A percentile compares a stretch with the other conserved stretches of the same genome.
Evolutionary conservation across 345 rosid species (phyloP).

Genomic region (Melaleuca quinquenervia): DNA sequence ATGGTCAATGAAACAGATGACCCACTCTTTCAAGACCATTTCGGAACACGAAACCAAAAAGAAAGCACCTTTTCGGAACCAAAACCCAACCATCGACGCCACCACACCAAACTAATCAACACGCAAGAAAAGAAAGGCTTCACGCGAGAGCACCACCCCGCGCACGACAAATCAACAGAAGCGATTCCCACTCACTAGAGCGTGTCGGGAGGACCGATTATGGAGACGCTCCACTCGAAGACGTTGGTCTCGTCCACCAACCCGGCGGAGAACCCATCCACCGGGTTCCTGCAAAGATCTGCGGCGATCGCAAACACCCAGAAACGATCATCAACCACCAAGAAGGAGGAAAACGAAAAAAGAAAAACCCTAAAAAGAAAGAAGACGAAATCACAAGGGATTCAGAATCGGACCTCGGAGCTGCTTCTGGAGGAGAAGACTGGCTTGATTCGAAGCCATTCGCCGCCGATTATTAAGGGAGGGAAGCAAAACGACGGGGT

Average conservation of each 20-base stretch:
- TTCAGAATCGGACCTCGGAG: slow-evolving; percentile 47
- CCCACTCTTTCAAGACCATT: background rate
- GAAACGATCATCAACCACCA: background rate
- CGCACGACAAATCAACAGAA: background rate
- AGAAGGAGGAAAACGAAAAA: background rate
- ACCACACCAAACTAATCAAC: background rate
- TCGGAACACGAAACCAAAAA: background rate
- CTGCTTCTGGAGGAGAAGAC: slow-evolving; percentile 93
- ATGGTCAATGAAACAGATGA: background rate
- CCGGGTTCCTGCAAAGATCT: slow-evolving; percentile 90
- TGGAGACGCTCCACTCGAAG: slow-evolving; percentile 78
- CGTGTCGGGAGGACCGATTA: slow-evolving; percentile 87
- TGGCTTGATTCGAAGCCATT: slow-evolving; percentile 56
- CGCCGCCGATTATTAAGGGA: slow-evolving; percentile 4
- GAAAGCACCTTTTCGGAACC: background rate
- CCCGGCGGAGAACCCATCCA: slow-evolving; percentile 94
- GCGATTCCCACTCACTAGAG: slow-evolving; percentile 41
- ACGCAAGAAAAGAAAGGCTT: background rate
- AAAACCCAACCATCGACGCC: background rate
- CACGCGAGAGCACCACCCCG: background rate
- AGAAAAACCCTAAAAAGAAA: background rate
- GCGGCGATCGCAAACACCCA: slow-evolving; percentile 1
- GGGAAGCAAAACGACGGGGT: background rate
- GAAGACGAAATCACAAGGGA: background rate
- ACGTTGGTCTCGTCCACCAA: slow-evolving; percentile 65